Base-by-base conservation (phyloP, 2,329 filamentous ascomycete species). In the Periconia digitata region DNA sequence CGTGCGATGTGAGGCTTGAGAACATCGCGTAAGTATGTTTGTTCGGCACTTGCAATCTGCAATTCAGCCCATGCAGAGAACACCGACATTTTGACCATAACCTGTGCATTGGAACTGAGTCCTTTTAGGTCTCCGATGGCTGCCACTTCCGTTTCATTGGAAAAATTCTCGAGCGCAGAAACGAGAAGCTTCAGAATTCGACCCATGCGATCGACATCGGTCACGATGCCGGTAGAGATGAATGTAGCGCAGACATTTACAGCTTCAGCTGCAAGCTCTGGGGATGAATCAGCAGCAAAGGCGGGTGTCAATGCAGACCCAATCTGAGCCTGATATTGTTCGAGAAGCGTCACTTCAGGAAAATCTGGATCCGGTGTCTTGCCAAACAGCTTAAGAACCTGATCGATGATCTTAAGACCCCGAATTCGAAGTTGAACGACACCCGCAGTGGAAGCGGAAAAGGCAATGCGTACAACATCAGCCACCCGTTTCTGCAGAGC, bases 271-370 rank as follows among this genome's bases (percentile, higher is more conserved):
- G 94, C 95, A 15, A 99, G 79, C 70, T 99, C 94, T 0, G 95
- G 92, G 0, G 92, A 96, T 0, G 94, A 99, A 70, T 99, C 94
- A 3, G 86, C 87, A 1, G 94, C 92, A 73, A 99, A 99, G 0
- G 94, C 95, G 3, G 94, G 94, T 0, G 95, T 99, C 52, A 99
- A 79, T 0, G 94, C 94, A 16, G 94, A 97, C 62, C 92, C 92
- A 66, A 99, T 99, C 67, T 99, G 94, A 5, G 94, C 94, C 72
- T 99, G 95, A 64, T 99, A 99, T 71, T 99, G 94, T 70, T 99
- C 95, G 3, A 99, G 80, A 15, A 99, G 79, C 73, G 95, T 95
- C 0, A 89, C 94, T 72, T 99, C 94, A n/a, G 92, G 84, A 66
- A 99, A 99, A 68, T 99, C 94, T 0, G 94, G 95, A 72, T 99